Evolutionary conservation across 495 filamentous ascomycete species (phyloP).

Genomic region (Glonium stellatum): DNA sequence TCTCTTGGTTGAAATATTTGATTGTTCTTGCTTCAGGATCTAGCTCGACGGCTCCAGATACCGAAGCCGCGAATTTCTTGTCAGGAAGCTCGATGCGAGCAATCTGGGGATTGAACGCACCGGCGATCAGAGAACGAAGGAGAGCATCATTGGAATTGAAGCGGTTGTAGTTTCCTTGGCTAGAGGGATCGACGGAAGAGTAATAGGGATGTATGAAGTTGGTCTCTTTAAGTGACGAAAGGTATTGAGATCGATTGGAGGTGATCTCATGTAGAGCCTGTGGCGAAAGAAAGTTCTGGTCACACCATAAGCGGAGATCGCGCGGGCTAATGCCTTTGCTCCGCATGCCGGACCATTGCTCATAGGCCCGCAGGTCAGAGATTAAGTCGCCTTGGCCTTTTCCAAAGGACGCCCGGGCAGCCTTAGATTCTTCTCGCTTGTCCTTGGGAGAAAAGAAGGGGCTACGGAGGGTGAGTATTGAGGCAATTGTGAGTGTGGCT

Average conservation of each 20-base stretch:
- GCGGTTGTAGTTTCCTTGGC: conserved; percentile 34
- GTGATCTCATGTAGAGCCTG: conserved; percentile 81
- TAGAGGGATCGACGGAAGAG: conserved; percentile 17
- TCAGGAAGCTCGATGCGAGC: conserved; percentile 87
- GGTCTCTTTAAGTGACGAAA: conserved; percentile 76
- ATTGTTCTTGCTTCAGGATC: conserved; percentile 90
- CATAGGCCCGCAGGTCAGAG: conserved; percentile 75
- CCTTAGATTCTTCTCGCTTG: conserved; percentile 73
- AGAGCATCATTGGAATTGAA: conserved; percentile 51
- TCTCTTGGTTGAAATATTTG: conserved; percentile 82
- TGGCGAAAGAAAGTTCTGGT: conserved; percentile 77
- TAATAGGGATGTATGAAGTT: conserved; percentile 62
- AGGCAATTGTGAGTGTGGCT: conserved; percentile 79
- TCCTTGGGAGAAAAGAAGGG: conserved; percentile 80
- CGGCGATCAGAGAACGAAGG: conserved; percentile 81
- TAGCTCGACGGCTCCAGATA: conserved; percentile 80
- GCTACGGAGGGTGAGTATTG: conserved; percentile 74
- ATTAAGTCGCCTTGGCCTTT: conserved; percentile 77
- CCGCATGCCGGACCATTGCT: conserved; percentile 66
- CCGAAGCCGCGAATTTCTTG: conserved; percentile 81
- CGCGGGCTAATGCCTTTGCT: conserved; percentile 49
- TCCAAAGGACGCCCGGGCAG: conserved; percentile 67
- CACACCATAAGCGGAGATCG: conserved; percentile 70
- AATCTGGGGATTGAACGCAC: conserved; percentile 83
- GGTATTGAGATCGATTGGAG: conserved; percentile 76